Percentiles rank a stretch among this genome's conserved stretches.
Conservation (phyloP, 352 stramenopile genomes). For the Vaucheria bursata region DNA sequence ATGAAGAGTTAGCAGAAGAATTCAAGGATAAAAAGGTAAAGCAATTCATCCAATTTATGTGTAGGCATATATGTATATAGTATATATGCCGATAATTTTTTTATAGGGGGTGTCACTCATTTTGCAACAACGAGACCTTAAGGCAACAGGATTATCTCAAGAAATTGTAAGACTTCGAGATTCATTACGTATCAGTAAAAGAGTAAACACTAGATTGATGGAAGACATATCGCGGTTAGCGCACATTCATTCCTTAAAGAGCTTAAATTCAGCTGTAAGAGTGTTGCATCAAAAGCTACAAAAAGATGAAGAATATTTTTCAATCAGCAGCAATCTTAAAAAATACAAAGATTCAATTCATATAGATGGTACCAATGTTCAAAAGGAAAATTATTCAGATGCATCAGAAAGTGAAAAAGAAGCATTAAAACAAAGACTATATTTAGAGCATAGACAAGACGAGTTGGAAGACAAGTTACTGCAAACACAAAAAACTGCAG, state of each 20-base stretch:
- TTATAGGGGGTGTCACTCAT: conserved; percentile 14
- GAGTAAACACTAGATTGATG: conserved; percentile 11
- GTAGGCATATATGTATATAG: neutral
- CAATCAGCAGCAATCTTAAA: neutral
- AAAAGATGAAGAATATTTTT: neutral
- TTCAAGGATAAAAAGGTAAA: conserved; percentile 36
- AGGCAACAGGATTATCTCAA: conserved; percentile 12
- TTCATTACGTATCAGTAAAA: conserved; percentile 19
- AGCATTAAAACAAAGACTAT: conserved; percentile 29
- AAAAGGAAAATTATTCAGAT: neutral
- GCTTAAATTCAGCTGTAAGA: conserved; percentile 19
- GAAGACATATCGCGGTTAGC: conserved; percentile 25
- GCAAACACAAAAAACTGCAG: conserved; percentile 15
- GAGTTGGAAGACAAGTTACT: conserved; percentile 28
- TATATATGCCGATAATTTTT: neutral
- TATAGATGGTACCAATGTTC: too few relatives aligned
- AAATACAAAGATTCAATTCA: too few relatives aligned
- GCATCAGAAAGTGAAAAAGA: neutral
- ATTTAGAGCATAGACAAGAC: conserved; percentile 37
- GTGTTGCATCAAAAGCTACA: neutral
- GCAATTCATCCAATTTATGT: neutral
- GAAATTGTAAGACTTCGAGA: conserved; percentile 20
- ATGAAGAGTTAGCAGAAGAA: conserved; percentile 53
- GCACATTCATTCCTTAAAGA: conserved; percentile 27
- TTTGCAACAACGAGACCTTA: conserved; percentile 32